Conservation (phyloP, 306 rosid species). For the Urtica urens region DNA sequence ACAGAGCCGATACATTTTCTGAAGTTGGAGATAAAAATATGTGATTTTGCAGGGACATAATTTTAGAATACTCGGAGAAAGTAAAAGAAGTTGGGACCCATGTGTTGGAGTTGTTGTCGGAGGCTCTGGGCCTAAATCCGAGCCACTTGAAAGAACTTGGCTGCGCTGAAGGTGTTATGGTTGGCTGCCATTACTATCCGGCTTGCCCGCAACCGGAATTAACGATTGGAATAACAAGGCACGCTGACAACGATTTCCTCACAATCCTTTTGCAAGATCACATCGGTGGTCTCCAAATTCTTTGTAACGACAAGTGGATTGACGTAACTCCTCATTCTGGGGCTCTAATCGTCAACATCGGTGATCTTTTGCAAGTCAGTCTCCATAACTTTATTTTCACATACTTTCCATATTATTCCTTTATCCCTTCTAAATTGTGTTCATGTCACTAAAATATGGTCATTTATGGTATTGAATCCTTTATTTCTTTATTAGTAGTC, state of each 20-base stretch:
- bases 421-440: too few relatives aligned
- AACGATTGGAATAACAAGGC: conserved; percentile 17
- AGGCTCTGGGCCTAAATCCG: conserved; percentile 18
- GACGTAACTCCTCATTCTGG: conserved; percentile 15
- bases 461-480: too few relatives aligned
- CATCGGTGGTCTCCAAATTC: conserved; percentile 29
- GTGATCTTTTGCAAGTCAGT: conserved; percentile 27
- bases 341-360: conserved; percentile 23
- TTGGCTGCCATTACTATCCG: conserved; percentile 23
- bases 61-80: background rate
- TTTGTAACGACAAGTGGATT: conserved; percentile 16
- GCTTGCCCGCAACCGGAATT: conserved; percentile 32
- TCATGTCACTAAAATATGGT: too few relatives aligned
- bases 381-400: too few relatives aligned
- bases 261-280: conserved; percentile 29
- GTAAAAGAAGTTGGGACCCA: background rate
- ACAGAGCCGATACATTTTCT: too few relatives aligned
- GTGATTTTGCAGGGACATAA: conserved; percentile 4
- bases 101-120: conserved; percentile 16
- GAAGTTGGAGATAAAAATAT: too few relatives aligned
- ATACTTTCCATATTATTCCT: too few relatives aligned
- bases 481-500: too few relatives aligned
- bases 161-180: conserved; percentile 14
- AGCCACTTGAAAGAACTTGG: conserved; percentile 4
- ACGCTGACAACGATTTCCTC: conserved; percentile 19